phyloP scores from a whole-genome alignment of 2,329 filamentous ascomycete genomes.

The Sclerotinia nivalis region DNA sequence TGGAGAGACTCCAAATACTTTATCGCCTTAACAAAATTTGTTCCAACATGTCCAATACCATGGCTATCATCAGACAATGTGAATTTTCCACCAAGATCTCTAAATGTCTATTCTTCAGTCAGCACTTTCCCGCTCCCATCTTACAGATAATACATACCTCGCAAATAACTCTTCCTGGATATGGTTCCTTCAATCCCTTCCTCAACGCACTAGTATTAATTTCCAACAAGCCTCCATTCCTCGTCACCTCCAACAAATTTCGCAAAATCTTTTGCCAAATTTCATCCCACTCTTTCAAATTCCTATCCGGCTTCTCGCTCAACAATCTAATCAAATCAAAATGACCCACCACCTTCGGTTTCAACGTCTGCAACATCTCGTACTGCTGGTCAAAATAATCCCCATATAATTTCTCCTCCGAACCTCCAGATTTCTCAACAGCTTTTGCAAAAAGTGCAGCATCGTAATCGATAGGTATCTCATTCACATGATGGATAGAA shows the following conservation, averaged over 20 bases:
- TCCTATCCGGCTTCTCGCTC: slow-evolving; percentile 65
- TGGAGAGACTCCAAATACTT: slow-evolving; percentile 68
- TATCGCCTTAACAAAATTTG: slow-evolving; percentile 73
- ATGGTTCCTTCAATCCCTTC: slow-evolving; percentile 89
- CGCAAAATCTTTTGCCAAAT: slow-evolving; percentile 75
- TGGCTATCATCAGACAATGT: slow-evolving; percentile 96
- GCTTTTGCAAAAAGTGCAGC: slow-evolving; percentile 58
- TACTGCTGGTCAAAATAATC: slow-evolving; percentile 88
- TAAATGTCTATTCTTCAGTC: slow-evolving; percentile 53
- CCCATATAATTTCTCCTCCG: slow-evolving; percentile 73
- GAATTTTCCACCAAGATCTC: slow-evolving; percentile 73
- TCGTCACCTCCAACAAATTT: slow-evolving; percentile 70
- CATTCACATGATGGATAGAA: slow-evolving; percentile 85
- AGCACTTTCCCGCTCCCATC: not conserved
- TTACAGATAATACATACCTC: slow-evolving; percentile 44
- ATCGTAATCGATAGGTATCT: slow-evolving; percentile 88
- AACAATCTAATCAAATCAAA: slow-evolving; percentile 89
- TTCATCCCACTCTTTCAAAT: slow-evolving; percentile 55
- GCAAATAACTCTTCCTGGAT: slow-evolving; percentile 78
- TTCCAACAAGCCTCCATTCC: slow-evolving; percentile 82
- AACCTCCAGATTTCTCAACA: slow-evolving; percentile 48
- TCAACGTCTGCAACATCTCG: slow-evolving; percentile 72
- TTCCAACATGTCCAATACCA: slow-evolving; percentile 80
- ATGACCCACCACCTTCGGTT: slow-evolving; percentile 82
- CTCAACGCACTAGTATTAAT: slow-evolving; percentile 84